Percentiles rank a stretch among this genome's conserved stretches.
Evolutionary conservation across 192 early-diverging fungal species (phyloP).

Genomic region (Backusella tuberculispora): DNA sequence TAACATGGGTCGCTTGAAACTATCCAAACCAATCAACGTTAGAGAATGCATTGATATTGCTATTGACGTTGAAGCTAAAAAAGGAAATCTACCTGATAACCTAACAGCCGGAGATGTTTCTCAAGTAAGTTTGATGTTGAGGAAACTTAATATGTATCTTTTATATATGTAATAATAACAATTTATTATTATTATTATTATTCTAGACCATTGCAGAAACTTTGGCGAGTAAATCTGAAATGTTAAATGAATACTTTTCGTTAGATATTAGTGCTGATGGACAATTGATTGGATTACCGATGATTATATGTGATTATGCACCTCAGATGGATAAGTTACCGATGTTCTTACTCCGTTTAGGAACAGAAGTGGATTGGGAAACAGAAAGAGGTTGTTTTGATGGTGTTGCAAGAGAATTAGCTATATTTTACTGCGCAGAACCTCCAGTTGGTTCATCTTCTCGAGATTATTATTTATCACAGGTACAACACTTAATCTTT

Average conservation of each 20-base stretch:
- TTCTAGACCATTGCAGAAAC: conserved; percentile 51
- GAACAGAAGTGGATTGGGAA: conserved; percentile 85
- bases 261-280: conserved; percentile 70
- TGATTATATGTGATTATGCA: conserved; percentile 79
- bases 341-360: conserved; percentile 78
- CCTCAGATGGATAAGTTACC: conserved; percentile 89
- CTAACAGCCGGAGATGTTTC: conserved; percentile 61
- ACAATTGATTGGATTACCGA: conserved; percentile 69
- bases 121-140: conserved; percentile 43
- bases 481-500: conserved; percentile 81
- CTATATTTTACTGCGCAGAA: conserved; percentile 64
- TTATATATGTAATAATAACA: too few relatives aligned
- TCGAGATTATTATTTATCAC: conserved; percentile 57
- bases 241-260: conserved; percentile 92
- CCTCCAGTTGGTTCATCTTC: conserved; percentile 42
- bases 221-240: conserved; percentile 62
- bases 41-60: conserved; percentile 72
- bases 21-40: conserved; percentile 69
- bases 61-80: conserved; percentile 56
- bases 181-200: background rate
- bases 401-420: conserved; percentile 67
- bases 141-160: background rate
- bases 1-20: conserved; percentile 82
- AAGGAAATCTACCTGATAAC: conserved; percentile 47
- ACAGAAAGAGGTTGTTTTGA: conserved; percentile 87